Base-by-base conservation (phyloP, 2,329 filamentous ascomycete species). In the Fonsecaea multimorphosa region DNA sequence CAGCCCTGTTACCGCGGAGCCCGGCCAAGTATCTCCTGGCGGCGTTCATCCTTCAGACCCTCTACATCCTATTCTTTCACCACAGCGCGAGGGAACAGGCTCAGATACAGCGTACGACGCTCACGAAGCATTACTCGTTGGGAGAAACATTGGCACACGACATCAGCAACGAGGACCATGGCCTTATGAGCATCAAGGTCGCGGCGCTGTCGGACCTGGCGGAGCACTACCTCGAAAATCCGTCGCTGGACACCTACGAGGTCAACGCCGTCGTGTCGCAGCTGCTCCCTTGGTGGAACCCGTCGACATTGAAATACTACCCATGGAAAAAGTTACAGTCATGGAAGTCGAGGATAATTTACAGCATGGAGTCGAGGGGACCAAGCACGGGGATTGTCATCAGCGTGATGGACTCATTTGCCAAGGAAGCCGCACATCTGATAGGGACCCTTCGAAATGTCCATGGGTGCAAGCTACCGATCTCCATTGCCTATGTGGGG, bases 401-500 rank as follows among this genome's bases (percentile, higher is more conserved):
- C 19, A 24, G 44, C 19, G 44, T 49, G 11, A 49, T 49, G 44
- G 44, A 49, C 9, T 49, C 44, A 12, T 49, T 49, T 49, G 44
- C 44, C 3, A 49, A 49, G 19, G 44, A 49, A 12, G 67, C 67
- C 3, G 61, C 58, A 32, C 63, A 71, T 61, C 61, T 71, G 24
- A 68, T 72, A 22, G 62, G 32, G 19, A 62, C 54, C n/a, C 64
- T 71, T 16, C 68, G 70, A 7, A 53, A 61, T 16, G 68, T 72
- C 4, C 46, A 69, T 8, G 29, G 61, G 6, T 69, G 60, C 19
- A 51, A 44, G 22, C 58, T 71, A 2, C 68, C 70, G 1, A 70
- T 72, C 46, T 63, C 71, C 51, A 68, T 72, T 22, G 67, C 70
- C 2, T 72, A 71, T 49, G 62, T 64, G 3, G 69, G 70, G 1